Base-by-base conservation (phyloP, 1,284 basidiomycete genomes). In the Thecaphora thlaspeos region DNA sequence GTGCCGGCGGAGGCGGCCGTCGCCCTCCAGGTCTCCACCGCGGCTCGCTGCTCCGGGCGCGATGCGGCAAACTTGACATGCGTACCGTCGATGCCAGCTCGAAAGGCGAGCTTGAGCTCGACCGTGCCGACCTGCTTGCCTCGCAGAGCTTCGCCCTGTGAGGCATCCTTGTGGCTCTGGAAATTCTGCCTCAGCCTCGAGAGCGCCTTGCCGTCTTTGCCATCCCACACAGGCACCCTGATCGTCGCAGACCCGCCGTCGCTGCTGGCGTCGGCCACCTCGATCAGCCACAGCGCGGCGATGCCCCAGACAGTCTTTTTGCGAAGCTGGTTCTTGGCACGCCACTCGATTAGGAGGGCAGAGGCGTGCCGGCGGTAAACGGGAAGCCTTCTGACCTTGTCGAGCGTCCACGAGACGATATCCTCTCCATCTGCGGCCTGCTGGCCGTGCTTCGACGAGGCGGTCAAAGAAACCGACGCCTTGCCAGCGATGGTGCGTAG, bases 301-400 rank as follows among this genome's bases (percentile, higher is more conserved):
- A 43, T 26, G 4, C 5, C 23, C 41, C 41, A 43, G 17, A 43
- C 41, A 3, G 22, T 26, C 24, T 22, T 43, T n/a, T 24, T 24
- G n/a, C 41, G 21, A 5, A 43, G 17, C 7, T 9, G 41, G 26
- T 43, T 43, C 26, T 43, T 43, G 21, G 41, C 41, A 3, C 41
- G 21, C 41, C 41, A 43, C n/a, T 43, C 41, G 41, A 43, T 12
- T 10, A 43, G 9, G 5, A 43, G 17, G 3, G 41, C 41, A 7
- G 41, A 43, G 4, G 41, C 41, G 24, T 43, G 41, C 18, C 41
- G 41, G 24, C 41, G 41, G 26, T 43, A n/a, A 5, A 43, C 19
- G 10, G 41, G 41, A 4, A 43, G 26, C 5, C 41, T n/a, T n/a
- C n/a, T n/a, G n/a, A n/a, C n/a, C n/a, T n/a, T n/a, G n/a, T n/a